Conservation (phyloP, 2,329 filamentous ascomycete species). For the Aspergillus japonicus region DNA sequence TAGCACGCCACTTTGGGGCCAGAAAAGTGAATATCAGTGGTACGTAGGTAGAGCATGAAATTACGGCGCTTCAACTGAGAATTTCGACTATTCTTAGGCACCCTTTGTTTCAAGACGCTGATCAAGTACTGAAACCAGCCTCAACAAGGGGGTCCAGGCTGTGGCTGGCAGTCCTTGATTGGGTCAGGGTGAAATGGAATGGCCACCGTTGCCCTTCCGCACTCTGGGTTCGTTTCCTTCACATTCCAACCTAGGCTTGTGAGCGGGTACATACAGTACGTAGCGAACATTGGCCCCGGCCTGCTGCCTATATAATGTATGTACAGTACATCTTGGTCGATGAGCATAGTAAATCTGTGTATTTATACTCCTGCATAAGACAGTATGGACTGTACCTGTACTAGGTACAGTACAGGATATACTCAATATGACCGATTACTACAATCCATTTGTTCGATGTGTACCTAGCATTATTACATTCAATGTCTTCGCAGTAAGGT, state of each 20-base stretch:
- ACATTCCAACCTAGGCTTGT: neutral
- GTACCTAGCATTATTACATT: neutral
- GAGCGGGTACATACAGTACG: neutral
- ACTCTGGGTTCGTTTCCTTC: neutral
- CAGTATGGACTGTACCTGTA: too few species aligned
- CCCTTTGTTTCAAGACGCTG: slow-evolving; percentile 13
- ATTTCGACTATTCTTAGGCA: slow-evolving; percentile 11
- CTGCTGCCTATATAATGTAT: too few species aligned
- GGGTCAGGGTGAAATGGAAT: slow-evolving; percentile 5
- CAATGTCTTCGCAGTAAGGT: neutral
- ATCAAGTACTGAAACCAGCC: slow-evolving; percentile 14
- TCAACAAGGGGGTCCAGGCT: slow-evolving; percentile 6
- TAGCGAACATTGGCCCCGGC: neutral
- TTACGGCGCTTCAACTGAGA: neutral
- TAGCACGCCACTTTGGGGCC: neutral
- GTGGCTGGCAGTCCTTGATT: slow-evolving; percentile 7
- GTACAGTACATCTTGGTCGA: too few species aligned
- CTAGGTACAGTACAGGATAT: too few species aligned
- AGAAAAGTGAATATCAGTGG: neutral
- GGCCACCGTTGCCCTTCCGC: slow-evolving; percentile 11
- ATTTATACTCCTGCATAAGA: too few species aligned
- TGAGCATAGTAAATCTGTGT: too few species aligned
- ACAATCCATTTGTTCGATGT: neutral
- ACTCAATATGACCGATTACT: too few species aligned
- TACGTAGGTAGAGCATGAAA: neutral